Evolutionary conservation across 2,329 filamentous ascomycete genomes (phyloP), one percentile per base, ranked within the genome.

Genomic region (Ustulina deusta): DNA sequence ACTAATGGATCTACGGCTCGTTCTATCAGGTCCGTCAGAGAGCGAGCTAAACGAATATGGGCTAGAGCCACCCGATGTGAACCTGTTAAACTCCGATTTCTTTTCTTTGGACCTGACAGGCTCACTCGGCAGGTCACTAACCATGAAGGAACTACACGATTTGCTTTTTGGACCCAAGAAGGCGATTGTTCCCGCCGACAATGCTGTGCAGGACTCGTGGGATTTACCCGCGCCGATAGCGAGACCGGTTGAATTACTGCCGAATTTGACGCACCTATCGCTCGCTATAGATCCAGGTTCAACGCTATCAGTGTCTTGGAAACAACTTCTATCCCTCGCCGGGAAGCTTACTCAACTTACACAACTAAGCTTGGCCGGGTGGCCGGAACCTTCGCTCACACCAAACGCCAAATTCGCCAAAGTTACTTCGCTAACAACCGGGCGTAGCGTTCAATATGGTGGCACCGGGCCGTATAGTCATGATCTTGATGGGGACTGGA

Each of bases 351-450:
- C 82, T 0, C 83, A 81, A 15, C 77, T 90, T 44, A 90, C 88
- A 1, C 87, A 90, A 72, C 80, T 90, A 46, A 88, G 84, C 70
- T 81, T 90, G 6, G 87, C 87, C 17, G 86, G 85, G 74, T 90
- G 89, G 89, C 88, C 89, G 1, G 83, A 84, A 57, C 89, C 89
- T 1, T 83, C 83, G 17, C 78, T 88, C n/a, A 87, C 86, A 1
- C 85, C 86, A 9, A 85, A 86, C 70, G 83, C 87, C 6, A 83
- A 81, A 65, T 80, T 80, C 29, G 78, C 85, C 0, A 83, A 83
- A 1, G 77, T 89, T 1, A 77, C 81, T 1, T 82, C 83, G 4
- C 79, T 80, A 4, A 77, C 81, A 36, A 76, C 77, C 0, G 85
- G 81, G 32, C 79, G 73, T 34, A 77, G 74, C 15, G 76, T 88